A percentile compares a stretch with the other conserved stretches of the same genome.
phyloP scores from a whole-genome alignment of 2,329 filamentous ascomycete species.

The Fusarium bulbicola region DNA sequence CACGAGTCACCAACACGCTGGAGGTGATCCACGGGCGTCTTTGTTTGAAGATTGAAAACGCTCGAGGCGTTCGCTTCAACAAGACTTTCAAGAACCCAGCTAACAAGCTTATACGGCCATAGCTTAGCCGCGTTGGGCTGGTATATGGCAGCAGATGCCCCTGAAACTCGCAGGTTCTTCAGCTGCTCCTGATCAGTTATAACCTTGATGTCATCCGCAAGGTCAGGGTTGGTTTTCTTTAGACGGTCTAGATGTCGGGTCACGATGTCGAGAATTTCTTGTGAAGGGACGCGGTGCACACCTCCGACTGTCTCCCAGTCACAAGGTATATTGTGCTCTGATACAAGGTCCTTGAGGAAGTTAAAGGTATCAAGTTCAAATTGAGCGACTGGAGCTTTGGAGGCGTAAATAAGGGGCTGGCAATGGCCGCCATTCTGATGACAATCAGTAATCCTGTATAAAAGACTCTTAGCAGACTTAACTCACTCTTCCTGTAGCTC shows the following conservation, averaged over 20 bases:
- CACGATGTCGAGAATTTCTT: slow-evolving; percentile 63
- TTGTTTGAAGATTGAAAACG: slow-evolving; percentile 77
- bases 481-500: slow-evolving; percentile 81
- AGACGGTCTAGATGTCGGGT: slow-evolving; percentile 61
- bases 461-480: neutral
- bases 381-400: slow-evolving; percentile 66
- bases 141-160: slow-evolving; percentile 70
- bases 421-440: slow-evolving; percentile 75
- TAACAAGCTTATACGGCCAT: slow-evolving; percentile 88
- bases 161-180: slow-evolving; percentile 61
- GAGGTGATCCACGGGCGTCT: slow-evolving; percentile 69
- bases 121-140: slow-evolving; percentile 72
- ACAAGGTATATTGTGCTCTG: slow-evolving; percentile 68
- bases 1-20: slow-evolving; percentile 56
- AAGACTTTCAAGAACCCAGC: slow-evolving; percentile 72
- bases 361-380: slow-evolving; percentile 79
- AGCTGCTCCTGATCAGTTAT: slow-evolving; percentile 54
- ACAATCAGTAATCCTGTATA: neutral
- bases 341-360: slow-evolving; percentile 67
- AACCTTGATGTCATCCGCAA: slow-evolving; percentile 59
- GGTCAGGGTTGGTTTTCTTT: slow-evolving; percentile 61
- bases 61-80: slow-evolving; percentile 49
- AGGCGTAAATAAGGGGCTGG: slow-evolving; percentile 74
- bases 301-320: slow-evolving; percentile 73
- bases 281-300: slow-evolving; percentile 70